A percentile compares a stretch with the other conserved stretches of the same genome.
phyloP scores from a whole-genome alignment of 2,329 filamentous ascomycete species.

The Coniochaeta sp. region DNA sequence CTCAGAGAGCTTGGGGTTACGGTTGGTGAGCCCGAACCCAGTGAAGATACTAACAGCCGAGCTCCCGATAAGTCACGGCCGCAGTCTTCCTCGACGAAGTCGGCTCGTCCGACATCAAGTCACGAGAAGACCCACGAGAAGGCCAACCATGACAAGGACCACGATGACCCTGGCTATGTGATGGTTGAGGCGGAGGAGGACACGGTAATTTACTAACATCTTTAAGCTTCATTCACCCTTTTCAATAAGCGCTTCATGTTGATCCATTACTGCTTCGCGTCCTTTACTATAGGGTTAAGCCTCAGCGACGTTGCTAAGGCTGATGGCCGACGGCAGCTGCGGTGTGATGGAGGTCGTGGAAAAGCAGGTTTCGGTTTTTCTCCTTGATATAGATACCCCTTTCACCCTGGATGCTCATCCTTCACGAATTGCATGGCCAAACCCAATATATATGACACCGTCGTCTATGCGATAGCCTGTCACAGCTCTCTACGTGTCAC shows the following conservation, averaged over 20 bases:
- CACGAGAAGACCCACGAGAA: constrained; percentile 14
- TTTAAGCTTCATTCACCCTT: not conserved
- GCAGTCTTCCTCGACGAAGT: not conserved
- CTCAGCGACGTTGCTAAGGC: not conserved
- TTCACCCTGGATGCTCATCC: not conserved
- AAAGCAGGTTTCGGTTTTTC: not conserved
- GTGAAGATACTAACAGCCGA: constrained; percentile 28
- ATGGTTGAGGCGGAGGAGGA: constrained; percentile 83
- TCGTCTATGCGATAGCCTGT: not conserved
- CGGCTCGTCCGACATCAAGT: not conserved
- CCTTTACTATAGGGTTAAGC: not conserved
- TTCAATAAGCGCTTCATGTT: not conserved
- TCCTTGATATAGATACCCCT: not conserved
- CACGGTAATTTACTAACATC: constrained; percentile 73
- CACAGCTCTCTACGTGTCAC: not conserved
- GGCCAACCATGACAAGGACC: constrained; percentile 29
- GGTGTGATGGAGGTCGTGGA: not conserved
- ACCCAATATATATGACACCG: not conserved
- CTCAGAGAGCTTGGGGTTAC: constrained; percentile 29
- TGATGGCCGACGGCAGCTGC: not conserved
- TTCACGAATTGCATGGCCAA: not conserved
- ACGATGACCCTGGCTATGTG: constrained; percentile 69
- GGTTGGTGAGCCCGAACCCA: constrained; percentile 32
- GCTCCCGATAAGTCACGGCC: constrained; percentile 25
- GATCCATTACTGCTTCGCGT: not conserved